phyloP scores from a whole-genome alignment of 306 rosid genomes.

The Trifolium dubium region DNA sequence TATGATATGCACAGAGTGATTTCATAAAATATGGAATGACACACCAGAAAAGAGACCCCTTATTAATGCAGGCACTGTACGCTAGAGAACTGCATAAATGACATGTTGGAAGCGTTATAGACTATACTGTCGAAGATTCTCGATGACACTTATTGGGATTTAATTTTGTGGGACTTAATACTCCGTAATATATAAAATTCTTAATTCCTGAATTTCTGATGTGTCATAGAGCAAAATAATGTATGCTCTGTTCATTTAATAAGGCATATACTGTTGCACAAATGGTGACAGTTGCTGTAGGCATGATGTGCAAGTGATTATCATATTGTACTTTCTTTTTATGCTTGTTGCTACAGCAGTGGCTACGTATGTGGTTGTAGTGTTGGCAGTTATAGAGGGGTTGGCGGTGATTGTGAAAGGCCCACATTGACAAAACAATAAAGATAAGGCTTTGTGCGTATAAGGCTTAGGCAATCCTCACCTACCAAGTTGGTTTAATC shows the following conservation, averaged over 20 bases:
- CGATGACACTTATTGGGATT: conserved; percentile 13
- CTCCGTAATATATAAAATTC: conserved; percentile 5
- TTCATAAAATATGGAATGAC: conserved; percentile 17
- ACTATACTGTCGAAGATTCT: conserved; percentile 16
- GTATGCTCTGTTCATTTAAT: conserved; percentile 7
- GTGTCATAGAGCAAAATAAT: background rate
- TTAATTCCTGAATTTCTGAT: background rate
- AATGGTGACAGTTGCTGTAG: background rate
- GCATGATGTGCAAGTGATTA: background rate
- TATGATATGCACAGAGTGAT: conserved; percentile 12
- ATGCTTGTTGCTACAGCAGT: conserved; percentile 18
- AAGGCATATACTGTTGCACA: conserved; percentile 6
- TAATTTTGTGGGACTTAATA: conserved; percentile 20
- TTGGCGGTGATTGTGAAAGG: conserved; percentile 12
- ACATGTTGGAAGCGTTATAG: conserved; percentile 3
- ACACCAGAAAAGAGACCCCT: conserved; percentile 11
- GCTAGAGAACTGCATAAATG: background rate
- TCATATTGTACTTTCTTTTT: background rate
- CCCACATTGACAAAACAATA: background rate
- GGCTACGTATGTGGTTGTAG: background rate
- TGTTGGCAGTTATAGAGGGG: conserved; percentile 15
- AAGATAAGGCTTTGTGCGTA: background rate
- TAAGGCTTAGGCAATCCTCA: background rate
- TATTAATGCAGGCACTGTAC: conserved; percentile 21
- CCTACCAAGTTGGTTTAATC: background rate